Evolutionary conservation across 768 basidiomycete genomes (phyloP).

Genomic region (Podaxis mareebaensis): DNA sequence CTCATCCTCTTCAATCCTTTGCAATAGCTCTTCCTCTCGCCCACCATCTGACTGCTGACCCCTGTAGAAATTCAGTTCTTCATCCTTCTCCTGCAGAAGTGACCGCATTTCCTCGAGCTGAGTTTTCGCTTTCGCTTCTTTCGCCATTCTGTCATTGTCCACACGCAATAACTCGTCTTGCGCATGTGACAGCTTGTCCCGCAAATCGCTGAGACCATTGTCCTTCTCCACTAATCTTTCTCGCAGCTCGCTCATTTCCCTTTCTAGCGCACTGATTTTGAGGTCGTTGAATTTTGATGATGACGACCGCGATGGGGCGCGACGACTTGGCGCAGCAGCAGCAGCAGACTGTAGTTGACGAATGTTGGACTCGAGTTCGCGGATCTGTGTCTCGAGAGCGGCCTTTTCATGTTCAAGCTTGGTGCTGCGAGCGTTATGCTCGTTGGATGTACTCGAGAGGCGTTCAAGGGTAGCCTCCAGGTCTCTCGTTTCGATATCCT

Average conservation of each 20-base stretch:
- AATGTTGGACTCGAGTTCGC: conserved; percentile 52
- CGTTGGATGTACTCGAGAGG: conserved; percentile 53
- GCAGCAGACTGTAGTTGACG: conserved; percentile 35
- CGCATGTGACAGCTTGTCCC: conserved; percentile 48
- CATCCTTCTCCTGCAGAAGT: conserved; percentile 54
- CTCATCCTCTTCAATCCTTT: conserved; percentile 73
- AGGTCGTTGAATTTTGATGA: conserved; percentile 62
- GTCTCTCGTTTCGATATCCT: conserved; percentile 50
- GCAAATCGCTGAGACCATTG: conserved; percentile 38
- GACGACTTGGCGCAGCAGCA: conserved; percentile 31
- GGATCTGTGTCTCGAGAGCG: conserved; percentile 55
- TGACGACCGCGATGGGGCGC: conserved; percentile 43
- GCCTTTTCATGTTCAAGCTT: conserved; percentile 60
- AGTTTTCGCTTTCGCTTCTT: conserved; percentile 46
- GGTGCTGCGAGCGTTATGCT: conserved; percentile 38
- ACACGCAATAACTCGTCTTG: conserved; percentile 50
- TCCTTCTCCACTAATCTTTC: conserved; percentile 46
- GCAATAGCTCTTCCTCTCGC: conserved; percentile 62
- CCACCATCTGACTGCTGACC: conserved; percentile 40
- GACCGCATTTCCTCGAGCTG: conserved; percentile 45
- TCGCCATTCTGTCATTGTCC: conserved; percentile 60
- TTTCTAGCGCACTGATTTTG: conserved; percentile 51
- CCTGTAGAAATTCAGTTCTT: conserved; percentile 52
- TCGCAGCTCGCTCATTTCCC: conserved; percentile 52
- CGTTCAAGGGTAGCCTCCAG: conserved; percentile 58